Evolutionary conservation across 352 stramenopile genomes (phyloP).

Genomic region (Phytophthora sojae): DNA sequence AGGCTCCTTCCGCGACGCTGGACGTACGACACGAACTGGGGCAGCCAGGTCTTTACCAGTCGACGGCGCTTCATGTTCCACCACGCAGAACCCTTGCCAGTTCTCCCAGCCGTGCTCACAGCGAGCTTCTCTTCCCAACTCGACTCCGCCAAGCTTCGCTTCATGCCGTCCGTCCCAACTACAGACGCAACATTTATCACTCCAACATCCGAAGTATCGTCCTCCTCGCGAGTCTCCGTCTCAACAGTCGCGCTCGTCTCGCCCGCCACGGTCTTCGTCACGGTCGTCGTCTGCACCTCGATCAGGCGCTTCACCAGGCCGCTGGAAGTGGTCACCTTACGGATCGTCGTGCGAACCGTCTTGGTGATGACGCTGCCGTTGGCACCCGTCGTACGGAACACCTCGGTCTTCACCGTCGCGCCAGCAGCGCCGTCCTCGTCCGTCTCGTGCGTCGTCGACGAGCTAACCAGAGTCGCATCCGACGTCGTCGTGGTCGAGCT

Average conservation of each 20-base stretch:
- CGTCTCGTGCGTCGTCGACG: no score
- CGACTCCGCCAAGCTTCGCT: background rate
- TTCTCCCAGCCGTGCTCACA: conserved; percentile 13
- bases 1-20: conserved; percentile 37
- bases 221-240: conserved; percentile 25
- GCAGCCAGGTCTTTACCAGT: conserved; percentile 40
- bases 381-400: no score
- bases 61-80: conserved; percentile 36
- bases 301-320: conserved; percentile 35
- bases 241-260: conserved; percentile 31
- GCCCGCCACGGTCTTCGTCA: conserved; percentile 26
- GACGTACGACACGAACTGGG: conserved; percentile 43
- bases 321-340: conserved; percentile 26
- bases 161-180: conserved; percentile 22
- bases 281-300: conserved; percentile 36
- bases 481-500: no score
- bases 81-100: conserved; percentile 34
- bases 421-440: no score
- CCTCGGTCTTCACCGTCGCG: no score
- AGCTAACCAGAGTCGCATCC: no score
- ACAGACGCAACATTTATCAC: conserved; percentile 21
- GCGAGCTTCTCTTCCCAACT: conserved; percentile 20
- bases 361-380: conserved; percentile 38
- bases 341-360: conserved; percentile 41
- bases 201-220: background rate